Conservation (phyloP, 2,329 filamentous ascomycete genomes). For the Venturiaceae sp. region DNA sequence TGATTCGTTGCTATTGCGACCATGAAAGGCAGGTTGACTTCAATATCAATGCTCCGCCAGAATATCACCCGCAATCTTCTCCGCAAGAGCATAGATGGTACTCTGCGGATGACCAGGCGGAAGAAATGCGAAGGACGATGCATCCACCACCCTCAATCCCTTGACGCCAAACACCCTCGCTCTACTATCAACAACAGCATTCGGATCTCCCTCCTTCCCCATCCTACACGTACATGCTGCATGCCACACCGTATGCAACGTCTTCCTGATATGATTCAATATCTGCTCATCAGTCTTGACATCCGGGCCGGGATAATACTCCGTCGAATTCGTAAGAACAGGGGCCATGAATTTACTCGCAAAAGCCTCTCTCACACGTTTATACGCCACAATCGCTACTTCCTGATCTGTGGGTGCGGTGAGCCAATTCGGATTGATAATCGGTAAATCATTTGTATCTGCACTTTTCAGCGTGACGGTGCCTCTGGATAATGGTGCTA, state of each 20-base stretch:
- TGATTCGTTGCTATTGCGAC: too few relatives aligned
- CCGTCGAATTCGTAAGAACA: conserved; percentile 15
- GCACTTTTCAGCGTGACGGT: conserved; percentile 22
- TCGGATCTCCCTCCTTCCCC: conserved; percentile 15
- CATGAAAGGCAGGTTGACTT: too few relatives aligned
- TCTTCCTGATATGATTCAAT: conserved; percentile 13
- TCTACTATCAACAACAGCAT: not conserved
- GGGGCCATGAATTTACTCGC: conserved; percentile 14
- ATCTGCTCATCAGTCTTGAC: conserved; percentile 19
- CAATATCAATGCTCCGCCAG: too few relatives aligned
- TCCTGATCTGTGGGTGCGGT: conserved; percentile 20
- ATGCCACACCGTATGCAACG: conserved; percentile 23
- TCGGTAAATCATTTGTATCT: conserved; percentile 17
- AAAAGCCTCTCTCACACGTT: conserved; percentile 20
- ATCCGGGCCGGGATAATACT: conserved; percentile 18
- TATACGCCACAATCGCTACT: conserved; percentile 21
- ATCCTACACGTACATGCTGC: conserved; percentile 22
- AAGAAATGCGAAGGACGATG: conserved; percentile 18
- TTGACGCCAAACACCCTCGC: conserved; percentile 21
- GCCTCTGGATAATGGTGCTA: conserved; percentile 24
- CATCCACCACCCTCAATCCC: conserved; percentile 27
- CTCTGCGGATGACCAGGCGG: not conserved
- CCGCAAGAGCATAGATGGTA: not conserved
- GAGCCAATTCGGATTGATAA: conserved; percentile 26
- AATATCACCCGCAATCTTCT: not conserved